Evolutionary conservation across 306 rosid genomes (phyloP).

Genomic region (apple (Malus domestica)): DNA sequence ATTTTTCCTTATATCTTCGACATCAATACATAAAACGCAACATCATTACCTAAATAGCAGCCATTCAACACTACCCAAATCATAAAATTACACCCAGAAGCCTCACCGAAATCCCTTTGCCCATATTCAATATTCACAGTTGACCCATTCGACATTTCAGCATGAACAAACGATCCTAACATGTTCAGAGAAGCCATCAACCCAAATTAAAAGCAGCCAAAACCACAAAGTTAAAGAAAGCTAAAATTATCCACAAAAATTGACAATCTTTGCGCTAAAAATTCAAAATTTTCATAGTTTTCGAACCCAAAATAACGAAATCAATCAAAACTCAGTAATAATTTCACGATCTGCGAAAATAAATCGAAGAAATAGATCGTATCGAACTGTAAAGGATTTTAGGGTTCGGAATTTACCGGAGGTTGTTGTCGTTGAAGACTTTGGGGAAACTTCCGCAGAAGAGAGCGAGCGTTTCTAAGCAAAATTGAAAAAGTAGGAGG

Average conservation of each 20-base stretch:
- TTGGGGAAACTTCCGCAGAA: neutral
- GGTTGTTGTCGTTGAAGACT: neutral
- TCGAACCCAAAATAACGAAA: neutral
- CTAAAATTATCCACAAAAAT: neutral
- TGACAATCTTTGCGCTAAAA: neutral
- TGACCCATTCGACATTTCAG: neutral
- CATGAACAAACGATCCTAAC: neutral
- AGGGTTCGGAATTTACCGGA: constrained; percentile 4
- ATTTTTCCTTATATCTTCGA: neutral
- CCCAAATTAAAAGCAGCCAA: neutral
- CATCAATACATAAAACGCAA: neutral
- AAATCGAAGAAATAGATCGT: neutral
- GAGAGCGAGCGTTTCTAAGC: neutral
- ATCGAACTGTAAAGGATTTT: neutral
- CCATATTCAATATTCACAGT: neutral
- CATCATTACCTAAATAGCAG: neutral
- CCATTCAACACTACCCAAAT: neutral
- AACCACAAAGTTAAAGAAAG: neutral
- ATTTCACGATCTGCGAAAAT: neutral
- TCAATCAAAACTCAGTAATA: neutral
- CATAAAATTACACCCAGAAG: neutral
- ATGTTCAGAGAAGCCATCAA: neutral
- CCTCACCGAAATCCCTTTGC: neutral
- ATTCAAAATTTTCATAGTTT: neutral
- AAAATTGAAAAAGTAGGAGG: neutral